Conservation (phyloP, 192 early-diverging fungal genomes). For the Coemansia sp. region DNA sequence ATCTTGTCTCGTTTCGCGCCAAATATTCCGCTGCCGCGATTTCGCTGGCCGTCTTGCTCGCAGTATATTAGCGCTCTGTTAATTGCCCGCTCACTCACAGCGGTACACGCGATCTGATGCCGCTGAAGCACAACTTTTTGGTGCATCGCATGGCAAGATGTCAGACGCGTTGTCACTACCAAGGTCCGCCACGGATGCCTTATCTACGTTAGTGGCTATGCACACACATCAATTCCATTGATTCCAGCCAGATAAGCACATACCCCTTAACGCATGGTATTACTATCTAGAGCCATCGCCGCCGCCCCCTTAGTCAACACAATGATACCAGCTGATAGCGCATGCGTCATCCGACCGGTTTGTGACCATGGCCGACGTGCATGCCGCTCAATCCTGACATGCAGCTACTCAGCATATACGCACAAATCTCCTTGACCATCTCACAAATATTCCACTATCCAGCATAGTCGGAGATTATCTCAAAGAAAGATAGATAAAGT, state of each 20-base stretch:
- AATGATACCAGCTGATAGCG: not conserved
- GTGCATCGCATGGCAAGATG: not conserved
- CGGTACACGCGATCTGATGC: not conserved
- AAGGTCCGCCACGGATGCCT: not conserved
- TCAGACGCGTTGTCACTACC: not conserved
- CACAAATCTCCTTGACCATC: not conserved
- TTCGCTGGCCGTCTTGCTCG: not conserved
- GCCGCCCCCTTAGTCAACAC: not conserved
- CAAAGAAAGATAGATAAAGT: not conserved
- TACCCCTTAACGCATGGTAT: not conserved
- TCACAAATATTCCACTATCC: not conserved
- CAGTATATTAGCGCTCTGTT: not conserved
- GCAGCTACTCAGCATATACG: not conserved
- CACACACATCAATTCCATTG: not conserved
- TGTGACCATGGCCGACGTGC: not conserved
- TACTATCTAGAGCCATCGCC: not conserved
- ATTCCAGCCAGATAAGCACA: not conserved
- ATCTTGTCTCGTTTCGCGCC: not conserved
- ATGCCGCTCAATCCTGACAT: not conserved
- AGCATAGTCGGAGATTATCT: not conserved
- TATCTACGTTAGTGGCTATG: not conserved
- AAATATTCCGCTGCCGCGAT: not conserved
- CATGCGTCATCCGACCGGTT: constrained; percentile 1
- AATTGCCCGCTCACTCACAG: not conserved
- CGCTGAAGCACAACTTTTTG: not conserved